Percentiles rank a stretch among this genome's conserved stretches.
Evolutionary conservation across 2,329 filamentous ascomycete species (phyloP).

Genomic region (Biscogniauxia sp.): DNA sequence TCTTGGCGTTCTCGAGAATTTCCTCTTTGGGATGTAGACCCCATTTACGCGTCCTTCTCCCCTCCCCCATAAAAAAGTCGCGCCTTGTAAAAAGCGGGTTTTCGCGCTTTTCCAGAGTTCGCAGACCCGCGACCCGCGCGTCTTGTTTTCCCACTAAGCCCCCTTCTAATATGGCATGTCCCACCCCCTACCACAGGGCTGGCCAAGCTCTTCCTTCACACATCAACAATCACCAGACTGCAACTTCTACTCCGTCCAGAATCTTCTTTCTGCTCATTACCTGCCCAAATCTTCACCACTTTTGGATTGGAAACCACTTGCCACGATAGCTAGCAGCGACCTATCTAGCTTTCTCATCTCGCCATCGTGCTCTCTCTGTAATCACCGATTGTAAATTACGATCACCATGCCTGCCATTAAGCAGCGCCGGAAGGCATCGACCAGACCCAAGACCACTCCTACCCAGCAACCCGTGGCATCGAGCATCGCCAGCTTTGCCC

Average conservation of each 20-base stretch:
- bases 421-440: conserved; percentile 26
- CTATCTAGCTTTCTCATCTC: neutral
- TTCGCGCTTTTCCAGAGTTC: conserved; percentile 5
- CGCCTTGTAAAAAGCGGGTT: conserved; percentile 9
- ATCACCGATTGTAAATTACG: neutral
- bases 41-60: conserved; percentile 17
- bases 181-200: neutral
- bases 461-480: conserved; percentile 31
- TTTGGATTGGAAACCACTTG: neutral
- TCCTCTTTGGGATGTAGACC: neutral
- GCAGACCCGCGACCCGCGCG: conserved; percentile 14
- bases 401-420: conserved; percentile 29
- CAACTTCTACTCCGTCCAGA: neutral
- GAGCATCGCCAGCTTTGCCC: conserved; percentile 44
- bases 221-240: neutral
- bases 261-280: neutral
- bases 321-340: neutral
- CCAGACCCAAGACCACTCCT: conserved; percentile 23
- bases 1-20: conserved; percentile 8
- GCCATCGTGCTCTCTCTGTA: neutral
- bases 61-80: conserved; percentile 13
- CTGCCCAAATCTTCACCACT: neutral
- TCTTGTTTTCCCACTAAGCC: conserved; percentile 7
- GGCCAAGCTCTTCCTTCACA: neutral
- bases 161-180: conserved; percentile 1